A percentile compares a stretch with the other conserved stretches of the same genome.
phyloP scores from a whole-genome alignment of 169 alveolate species.

The Babesia bigemina region DNA sequence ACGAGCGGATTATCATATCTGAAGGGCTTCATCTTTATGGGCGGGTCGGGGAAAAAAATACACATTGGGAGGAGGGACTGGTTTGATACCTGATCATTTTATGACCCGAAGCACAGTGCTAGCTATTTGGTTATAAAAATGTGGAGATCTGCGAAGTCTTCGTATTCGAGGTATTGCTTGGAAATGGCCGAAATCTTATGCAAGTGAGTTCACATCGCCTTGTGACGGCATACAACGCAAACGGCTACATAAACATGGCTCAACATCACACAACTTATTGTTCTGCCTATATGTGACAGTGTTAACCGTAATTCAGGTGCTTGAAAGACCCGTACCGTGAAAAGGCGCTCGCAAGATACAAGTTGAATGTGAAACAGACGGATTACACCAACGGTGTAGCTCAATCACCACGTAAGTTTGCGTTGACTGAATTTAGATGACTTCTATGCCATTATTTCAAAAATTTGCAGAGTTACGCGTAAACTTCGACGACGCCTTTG shows the following conservation, averaged over 20 bases:
- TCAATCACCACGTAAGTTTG: constrained; percentile 70
- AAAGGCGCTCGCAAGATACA: constrained; percentile 77
- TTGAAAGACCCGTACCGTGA: constrained; percentile 80
- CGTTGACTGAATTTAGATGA: background rate
- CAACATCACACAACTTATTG: background rate
- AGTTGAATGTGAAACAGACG: constrained; percentile 73
- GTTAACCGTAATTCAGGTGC: constrained; percentile 56
- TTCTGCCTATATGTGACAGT: background rate
- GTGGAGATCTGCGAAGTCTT: constrained; percentile 81
- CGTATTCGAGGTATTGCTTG: constrained; percentile 77
- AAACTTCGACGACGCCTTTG: constrained; percentile 32
- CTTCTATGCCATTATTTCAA: background rate
- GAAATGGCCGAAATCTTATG: constrained; percentile 81
- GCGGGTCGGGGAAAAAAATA: background rate
- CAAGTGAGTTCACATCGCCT: constrained; percentile 60
- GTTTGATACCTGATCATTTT: background rate
- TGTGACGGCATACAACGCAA: background rate
- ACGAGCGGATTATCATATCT: constrained; percentile 7
- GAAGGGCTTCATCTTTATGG: background rate
- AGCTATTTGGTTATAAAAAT: constrained; percentile 25
- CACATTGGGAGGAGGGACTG: constrained; percentile 6
- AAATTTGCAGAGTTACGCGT: constrained; percentile 34
- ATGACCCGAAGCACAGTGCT: no score
- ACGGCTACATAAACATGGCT: background rate
- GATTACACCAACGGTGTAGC: constrained; percentile 75